Evolutionary conservation across 345 rosid species (phyloP), one percentile per base, ranked within the genome.

Genomic region (Linum usitatissimum): DNA sequence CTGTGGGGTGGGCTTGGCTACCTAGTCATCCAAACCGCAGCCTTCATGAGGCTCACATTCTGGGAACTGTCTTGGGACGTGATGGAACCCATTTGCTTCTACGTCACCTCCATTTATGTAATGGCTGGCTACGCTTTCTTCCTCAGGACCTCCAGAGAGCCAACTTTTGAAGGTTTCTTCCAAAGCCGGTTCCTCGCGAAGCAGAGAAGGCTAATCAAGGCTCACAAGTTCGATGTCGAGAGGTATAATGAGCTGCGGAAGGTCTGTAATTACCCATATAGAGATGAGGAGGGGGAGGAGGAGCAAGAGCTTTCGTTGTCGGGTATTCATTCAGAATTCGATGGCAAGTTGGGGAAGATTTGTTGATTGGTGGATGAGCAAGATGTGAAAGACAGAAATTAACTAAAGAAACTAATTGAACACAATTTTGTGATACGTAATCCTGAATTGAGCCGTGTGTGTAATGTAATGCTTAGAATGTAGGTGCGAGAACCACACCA

Each of bases 51-150:
- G 79, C 81, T 94, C 31, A 94, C 99, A 0, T 94, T 94, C 21
- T 94, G 99, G 99, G 99, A 94, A 66, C 92, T 94, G 2, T 73
- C 96, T 0, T 94, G 99, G 99, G 97, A 94, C 66, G 95, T 94
- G 4, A 94, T 94, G 97, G 99, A 94, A 28, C 99, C 99, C 0
- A 86, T 94, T 23, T 94, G 99, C 83, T 94, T 84, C 88, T 85
- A 72, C 23, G 75, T 82, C 14, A 88, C 99, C 0, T 82, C 95
- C 13, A 30, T 75, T 1, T 90, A 91, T 64, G 83, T 80, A 78
- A 81, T 88, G 84, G 85, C 80, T 0, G 79, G 95, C 40, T 94
- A 88, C 23, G 59, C 85, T 0, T 94, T 90, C 75, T 94, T 90
- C 83, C 96, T 94, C 30, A 74, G 71, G 76, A 94, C 99, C 1